A percentile compares a stretch with the other conserved stretches of the same genome.
These are phyloP conservation scores for Sporothrix schenckii DNA, from an alignment of 2,329 filamentous ascomycete species.

Conservation along the genomic window DNA sequence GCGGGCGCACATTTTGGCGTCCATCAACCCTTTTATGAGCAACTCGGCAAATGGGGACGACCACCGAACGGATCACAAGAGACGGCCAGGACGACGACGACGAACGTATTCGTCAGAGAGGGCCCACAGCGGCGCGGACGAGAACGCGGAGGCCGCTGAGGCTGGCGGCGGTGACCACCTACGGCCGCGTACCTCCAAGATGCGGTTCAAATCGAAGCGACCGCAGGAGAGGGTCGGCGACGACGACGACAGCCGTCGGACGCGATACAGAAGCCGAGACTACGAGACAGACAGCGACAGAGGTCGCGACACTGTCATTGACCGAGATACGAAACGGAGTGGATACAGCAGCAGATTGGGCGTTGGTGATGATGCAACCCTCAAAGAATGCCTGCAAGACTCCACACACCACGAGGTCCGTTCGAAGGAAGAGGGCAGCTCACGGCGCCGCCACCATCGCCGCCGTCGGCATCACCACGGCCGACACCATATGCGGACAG, in stretches of 20 bases:
- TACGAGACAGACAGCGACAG: slow-evolving; percentile 14
- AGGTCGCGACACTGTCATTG: background rate
- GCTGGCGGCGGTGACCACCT: background rate
- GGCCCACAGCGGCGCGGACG: background rate
- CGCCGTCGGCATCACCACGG: slow-evolving; percentile 9
- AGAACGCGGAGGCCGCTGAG: background rate
- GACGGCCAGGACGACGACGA: slow-evolving; percentile 14
- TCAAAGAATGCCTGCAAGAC: background rate
- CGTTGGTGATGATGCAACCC: background rate
- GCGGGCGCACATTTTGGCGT: slow-evolving; percentile 55
- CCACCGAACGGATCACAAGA: slow-evolving; percentile 17
- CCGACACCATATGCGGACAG: background rate
- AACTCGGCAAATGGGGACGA: slow-evolving; percentile 7
- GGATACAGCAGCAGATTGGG: background rate
- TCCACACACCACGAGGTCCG: background rate
- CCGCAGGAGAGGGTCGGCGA: background rate
- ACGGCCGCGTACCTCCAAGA: background rate
- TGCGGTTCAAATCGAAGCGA: background rate
- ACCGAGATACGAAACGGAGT: background rate
- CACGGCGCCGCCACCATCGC: slow-evolving; percentile 8
- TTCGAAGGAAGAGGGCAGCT: background rate
- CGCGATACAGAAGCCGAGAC: slow-evolving; percentile 26
- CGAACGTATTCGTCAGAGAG: background rate
- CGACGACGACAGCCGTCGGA: slow-evolving; percentile 9
- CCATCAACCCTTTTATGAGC: slow-evolving; percentile 48